Percentiles rank a stretch among this genome's conserved stretches.
These are phyloP conservation scores for Myxozyma mucilagina DNA, from an alignment of 805 yeast species.

Conservation along the genomic window DNA sequence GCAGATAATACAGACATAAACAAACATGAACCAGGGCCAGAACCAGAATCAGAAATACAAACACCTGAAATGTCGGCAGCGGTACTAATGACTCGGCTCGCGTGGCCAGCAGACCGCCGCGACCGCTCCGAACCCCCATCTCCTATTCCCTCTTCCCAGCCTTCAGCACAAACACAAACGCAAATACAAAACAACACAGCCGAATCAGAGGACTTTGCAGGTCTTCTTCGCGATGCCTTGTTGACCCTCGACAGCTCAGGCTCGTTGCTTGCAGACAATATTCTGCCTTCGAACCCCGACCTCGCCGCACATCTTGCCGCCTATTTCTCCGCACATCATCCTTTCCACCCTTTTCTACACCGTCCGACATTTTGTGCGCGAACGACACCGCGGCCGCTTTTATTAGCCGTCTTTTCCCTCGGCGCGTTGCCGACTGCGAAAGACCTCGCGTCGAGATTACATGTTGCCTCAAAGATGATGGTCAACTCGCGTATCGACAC, in stretches of 20 bases:
- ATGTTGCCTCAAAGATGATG: slow-evolving; percentile 36
- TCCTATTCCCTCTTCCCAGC: too few species aligned
- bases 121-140: background rate
- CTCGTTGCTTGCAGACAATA: slow-evolving; percentile 19
- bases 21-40: background rate
- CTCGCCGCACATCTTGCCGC: slow-evolving; percentile 39
- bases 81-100: slow-evolving; percentile 24
- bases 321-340: slow-evolving; percentile 40
- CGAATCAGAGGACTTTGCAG: slow-evolving; percentile 18
- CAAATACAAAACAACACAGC: too few species aligned
- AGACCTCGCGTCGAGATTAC: slow-evolving; percentile 36
- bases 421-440: slow-evolving; percentile 39
- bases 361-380: slow-evolving; percentile 39
- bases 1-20: background rate
- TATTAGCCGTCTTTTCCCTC: slow-evolving; percentile 40
- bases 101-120: slow-evolving; percentile 4
- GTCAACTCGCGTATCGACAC: slow-evolving; percentile 35
- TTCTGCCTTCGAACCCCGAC: slow-evolving; percentile 29
- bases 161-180: too few species aligned
- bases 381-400: slow-evolving; percentile 37
- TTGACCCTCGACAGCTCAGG: slow-evolving; percentile 29
- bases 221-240: slow-evolving; percentile 23
- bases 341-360: slow-evolving; percentile 41
- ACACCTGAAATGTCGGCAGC: slow-evolving; percentile 17
- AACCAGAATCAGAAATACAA: background rate